Base-by-base conservation (phyloP, 2,329 filamentous ascomycete genomes). In the Curvularia eragrostidis region DNA sequence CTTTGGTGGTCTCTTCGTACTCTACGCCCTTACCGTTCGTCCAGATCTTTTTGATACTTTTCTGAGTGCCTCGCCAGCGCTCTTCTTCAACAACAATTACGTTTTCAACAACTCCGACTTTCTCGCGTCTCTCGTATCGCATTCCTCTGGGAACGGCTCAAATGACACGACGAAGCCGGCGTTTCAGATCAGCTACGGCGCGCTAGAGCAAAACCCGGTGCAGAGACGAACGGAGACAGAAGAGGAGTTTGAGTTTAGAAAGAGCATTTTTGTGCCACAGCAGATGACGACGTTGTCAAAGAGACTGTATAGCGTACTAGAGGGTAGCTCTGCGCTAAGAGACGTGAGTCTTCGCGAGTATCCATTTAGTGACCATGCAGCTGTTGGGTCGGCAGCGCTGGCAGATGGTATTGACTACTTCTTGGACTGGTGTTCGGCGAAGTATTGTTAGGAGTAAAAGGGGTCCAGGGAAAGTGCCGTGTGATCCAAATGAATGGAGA, bases 41-140 rank as follows among this genome's bases (percentile, higher is more conserved):
- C 77, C 80, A 0, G 61, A 67, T 1, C 69, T 77, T 2, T 84
- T 83, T 52, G 73, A 82, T 52, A 77, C 73, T 7, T 82, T 78
- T 57, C 73, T 83, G 13, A 77, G 78, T 1, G 79, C 77, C 5
- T 83, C 81, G 26, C 82, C 81, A 0, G 78, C 77, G 0, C 78
- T 82, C 6, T 82, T 76, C 75, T 84, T 80, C 78, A 82, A 82
- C 60, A 64, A 79, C 15, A 63, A 72, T 1, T 82, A 77, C 51
- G 71, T 83, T 18, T 70, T 75, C 47, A 65, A 64, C 24, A 32
- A 65, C 15, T 55, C 56, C 4, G 46, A 60, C 4, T 66, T 73
- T 34, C 63, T 74, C 1, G 64, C 58, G 5, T 64, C 67, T 26
- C 58, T 75, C 1, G 62, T 6, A 1, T 47, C 46, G 2, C 32